Conservation (phyloP, 192 early-diverging fungal species). For the Coemansia sp. region DNA sequence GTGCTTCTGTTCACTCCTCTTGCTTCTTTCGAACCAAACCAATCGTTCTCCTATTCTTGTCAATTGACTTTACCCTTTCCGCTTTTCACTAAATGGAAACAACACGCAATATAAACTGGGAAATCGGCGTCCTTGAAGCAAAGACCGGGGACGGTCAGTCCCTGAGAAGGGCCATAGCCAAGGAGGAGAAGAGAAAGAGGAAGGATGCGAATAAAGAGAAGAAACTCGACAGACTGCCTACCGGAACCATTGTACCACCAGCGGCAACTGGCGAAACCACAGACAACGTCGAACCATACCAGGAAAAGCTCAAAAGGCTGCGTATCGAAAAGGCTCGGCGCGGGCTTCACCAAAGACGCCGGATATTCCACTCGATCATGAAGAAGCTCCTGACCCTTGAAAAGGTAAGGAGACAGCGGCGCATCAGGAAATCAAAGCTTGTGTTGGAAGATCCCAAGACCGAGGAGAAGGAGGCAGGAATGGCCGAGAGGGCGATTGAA, state of each 20-base stretch:
- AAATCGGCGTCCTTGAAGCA: constrained; percentile 32
- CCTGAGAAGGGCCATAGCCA: constrained; percentile 19
- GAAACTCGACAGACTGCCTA: not conserved
- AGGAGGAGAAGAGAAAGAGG: constrained; percentile 16
- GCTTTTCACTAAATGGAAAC: constrained; percentile 5
- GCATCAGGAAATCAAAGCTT: not conserved
- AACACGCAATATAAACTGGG: constrained; percentile 25
- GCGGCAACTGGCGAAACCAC: not conserved
- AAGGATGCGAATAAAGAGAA: constrained; percentile 16
- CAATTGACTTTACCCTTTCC: not conserved
- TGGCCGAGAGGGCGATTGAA: not conserved
- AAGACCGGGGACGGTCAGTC: constrained; percentile 17
- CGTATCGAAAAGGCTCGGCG: constrained; percentile 16
- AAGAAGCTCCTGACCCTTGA: constrained; percentile 14
- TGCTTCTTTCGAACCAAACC: too few species aligned
- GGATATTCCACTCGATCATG: not conserved
- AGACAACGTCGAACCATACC: constrained; percentile 1
- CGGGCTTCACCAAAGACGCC: constrained; percentile 4
- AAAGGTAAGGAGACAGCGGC: constrained; percentile 12
- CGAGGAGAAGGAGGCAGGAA: not conserved
- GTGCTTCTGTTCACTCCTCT: too few species aligned
- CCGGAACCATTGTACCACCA: not conserved
- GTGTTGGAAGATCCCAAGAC: not conserved
- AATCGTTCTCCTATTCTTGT: too few species aligned
- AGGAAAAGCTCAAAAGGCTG: constrained; percentile 10